Evolutionary conservation across 2,329 filamentous ascomycete genomes (phyloP).

Genomic region (Arthrobotrys pseudoclavata): DNA sequence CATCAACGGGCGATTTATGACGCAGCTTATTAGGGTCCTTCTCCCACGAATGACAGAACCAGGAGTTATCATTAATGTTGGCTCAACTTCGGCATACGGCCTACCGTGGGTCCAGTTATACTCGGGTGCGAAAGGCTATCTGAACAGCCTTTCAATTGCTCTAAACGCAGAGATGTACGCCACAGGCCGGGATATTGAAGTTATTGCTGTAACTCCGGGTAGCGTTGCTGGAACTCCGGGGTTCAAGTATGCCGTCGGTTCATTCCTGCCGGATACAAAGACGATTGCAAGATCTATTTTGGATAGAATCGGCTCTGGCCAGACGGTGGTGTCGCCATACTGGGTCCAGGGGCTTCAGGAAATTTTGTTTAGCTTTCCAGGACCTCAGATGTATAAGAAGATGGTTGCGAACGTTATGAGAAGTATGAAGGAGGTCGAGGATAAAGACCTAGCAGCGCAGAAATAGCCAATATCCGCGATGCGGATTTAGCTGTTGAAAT

Average conservation of each 20-base stretch:
- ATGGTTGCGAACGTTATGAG: conserved; percentile 34
- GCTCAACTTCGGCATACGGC: conserved; percentile 33
- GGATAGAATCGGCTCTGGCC: conserved; percentile 31
- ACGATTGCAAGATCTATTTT: conserved; percentile 46
- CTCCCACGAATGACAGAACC: conserved; percentile 52
- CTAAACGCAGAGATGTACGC: conserved; percentile 51
- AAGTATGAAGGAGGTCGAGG: conserved; percentile 39
- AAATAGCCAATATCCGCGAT: not conserved
- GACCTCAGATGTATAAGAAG: conserved; percentile 35
- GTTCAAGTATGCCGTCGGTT: conserved; percentile 11
- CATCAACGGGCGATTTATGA: conserved; percentile 47
- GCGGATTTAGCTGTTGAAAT: not conserved
- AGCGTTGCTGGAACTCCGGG: conserved; percentile 39
- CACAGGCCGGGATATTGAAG: conserved; percentile 45
- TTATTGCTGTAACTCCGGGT: conserved; percentile 39
- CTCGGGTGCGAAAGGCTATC: conserved; percentile 35
- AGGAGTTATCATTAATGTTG: conserved; percentile 47
- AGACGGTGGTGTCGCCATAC: conserved; percentile 36
- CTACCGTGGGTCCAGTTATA: conserved; percentile 53
- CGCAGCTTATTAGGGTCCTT: conserved; percentile 34
- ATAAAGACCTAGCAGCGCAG: conserved; percentile 10
- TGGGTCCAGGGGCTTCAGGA: conserved; percentile 49
- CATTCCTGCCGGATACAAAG: conserved; percentile 33
- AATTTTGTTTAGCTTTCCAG: conserved; percentile 17
- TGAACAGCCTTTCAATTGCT: conserved; percentile 45